phyloP scores from a whole-genome alignment of 331 rosid genomes.

The Quercus lobata region DNA sequence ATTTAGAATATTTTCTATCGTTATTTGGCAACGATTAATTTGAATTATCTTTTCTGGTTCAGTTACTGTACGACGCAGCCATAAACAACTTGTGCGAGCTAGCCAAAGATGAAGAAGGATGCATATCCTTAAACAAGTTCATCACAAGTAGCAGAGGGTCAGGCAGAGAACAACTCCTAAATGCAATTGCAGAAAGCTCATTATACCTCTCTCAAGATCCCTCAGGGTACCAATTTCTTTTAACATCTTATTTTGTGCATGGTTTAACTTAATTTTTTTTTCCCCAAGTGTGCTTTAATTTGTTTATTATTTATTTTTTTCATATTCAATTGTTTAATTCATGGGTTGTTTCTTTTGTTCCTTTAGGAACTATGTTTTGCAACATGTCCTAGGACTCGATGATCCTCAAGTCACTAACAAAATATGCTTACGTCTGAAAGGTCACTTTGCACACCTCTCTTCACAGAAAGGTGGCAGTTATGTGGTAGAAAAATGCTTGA shows the following conservation, averaged over 20 bases:
- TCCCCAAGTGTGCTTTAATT: too few relatives aligned
- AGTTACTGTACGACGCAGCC: conserved; percentile 6
- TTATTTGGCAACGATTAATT: background rate
- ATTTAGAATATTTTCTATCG: too few relatives aligned
- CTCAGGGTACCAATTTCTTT: conserved; percentile 9
- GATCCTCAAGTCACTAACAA: background rate
- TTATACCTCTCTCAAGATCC: conserved; percentile 23
- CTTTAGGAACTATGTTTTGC: conserved; percentile 27
- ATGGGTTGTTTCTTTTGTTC: background rate
- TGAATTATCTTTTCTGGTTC: background rate
- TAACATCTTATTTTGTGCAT: too few relatives aligned
- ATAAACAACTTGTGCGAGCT: background rate
- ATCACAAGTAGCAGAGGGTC: conserved; percentile 5
- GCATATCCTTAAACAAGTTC: conserved; percentile 20
- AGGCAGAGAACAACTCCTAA: conserved; percentile 2
- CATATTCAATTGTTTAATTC: background rate
- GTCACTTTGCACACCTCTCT: conserved; percentile 4
- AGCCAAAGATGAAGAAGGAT: conserved; percentile 25
- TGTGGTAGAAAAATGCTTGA: conserved; percentile 27
- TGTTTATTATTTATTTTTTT: background rate
- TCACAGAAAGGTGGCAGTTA: conserved; percentile 20
- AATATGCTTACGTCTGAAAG: conserved; percentile 8
- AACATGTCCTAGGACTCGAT: conserved; percentile 7
- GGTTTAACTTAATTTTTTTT: background rate
- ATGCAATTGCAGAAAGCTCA: background rate